phyloP scores from a whole-genome alignment of 441 rosid species.

The Omphalea diandra region DNA sequence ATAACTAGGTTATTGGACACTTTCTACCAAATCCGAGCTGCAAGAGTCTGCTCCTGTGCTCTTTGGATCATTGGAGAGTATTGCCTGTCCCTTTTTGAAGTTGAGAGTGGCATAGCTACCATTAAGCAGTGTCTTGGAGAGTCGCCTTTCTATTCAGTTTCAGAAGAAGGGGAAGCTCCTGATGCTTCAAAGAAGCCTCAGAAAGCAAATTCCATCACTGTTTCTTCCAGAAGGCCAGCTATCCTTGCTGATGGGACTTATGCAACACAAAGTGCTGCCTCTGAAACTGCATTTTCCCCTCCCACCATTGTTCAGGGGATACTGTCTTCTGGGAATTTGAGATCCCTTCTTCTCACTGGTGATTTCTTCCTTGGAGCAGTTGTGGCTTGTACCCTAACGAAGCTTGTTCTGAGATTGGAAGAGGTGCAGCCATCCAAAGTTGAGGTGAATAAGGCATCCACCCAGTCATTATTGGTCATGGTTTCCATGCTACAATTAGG shows the following conservation, averaged over 20 bases:
- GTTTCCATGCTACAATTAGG: slow-evolving; percentile 85
- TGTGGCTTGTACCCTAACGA: slow-evolving; percentile 78
- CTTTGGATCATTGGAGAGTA: slow-evolving; percentile 97
- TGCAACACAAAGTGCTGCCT: slow-evolving; percentile 93
- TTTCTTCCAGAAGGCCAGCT: slow-evolving; percentile 87
- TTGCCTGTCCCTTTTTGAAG: slow-evolving; percentile 84
- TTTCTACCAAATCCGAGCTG: slow-evolving; percentile 87
- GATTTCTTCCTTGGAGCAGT: slow-evolving; percentile 96
- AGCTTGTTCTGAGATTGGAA: slow-evolving; percentile 83
- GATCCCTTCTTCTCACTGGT: slow-evolving; percentile 79
- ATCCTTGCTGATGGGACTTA: slow-evolving; percentile 93
- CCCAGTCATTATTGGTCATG: slow-evolving; percentile 69
- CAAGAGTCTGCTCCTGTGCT: slow-evolving; percentile 80
- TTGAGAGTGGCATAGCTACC: slow-evolving; percentile 70
- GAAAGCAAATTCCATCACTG: slow-evolving; percentile 48
- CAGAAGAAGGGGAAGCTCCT: slow-evolving; percentile 59
- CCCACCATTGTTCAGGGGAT: slow-evolving; percentile 81
- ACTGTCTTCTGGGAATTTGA: slow-evolving; percentile 70
- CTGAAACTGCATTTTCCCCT: slow-evolving; percentile 82
- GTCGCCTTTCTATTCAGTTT: slow-evolving; percentile 64
- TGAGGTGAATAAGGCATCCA: slow-evolving; percentile 66
- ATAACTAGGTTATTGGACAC: slow-evolving; percentile 80
- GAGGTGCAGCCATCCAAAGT: slow-evolving; percentile 79
- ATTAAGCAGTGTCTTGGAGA: slow-evolving; percentile 94
- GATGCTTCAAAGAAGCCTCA: slow-evolving; percentile 52